Evolutionary conservation across 306 rosid species (phyloP), one percentile per base, ranked within the genome.

Genomic region (Prunus mira): DNA sequence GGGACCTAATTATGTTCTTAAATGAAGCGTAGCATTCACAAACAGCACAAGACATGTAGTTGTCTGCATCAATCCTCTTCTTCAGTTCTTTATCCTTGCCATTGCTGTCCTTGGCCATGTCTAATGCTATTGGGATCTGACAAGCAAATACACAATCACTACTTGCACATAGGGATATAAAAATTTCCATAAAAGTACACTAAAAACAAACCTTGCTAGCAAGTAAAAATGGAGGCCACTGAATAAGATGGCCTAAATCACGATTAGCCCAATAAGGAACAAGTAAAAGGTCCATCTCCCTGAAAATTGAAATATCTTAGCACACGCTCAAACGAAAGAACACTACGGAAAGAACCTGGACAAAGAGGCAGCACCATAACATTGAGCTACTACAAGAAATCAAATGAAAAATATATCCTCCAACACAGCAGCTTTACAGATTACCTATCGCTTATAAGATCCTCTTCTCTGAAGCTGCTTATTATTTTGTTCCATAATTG

Each of bases 101-200:
- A 78, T 92, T 91, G 91, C 98, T 95, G 85, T 92, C 98, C 87
- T 90, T 95, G 69, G 98, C 98, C 98, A 95, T 95, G 86, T 95
- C 98, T 78, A 95, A 78, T 54, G 97, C 98, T 67, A 95, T 95
- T 27, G 98, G 98, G 76, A 95, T 95, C 98, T 95, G 84, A 5
- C 38, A 25, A 64, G 80, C 65, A 73, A 38, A 73, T 49, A 64
- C 65, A 84, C 27, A 71, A 66, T 83, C 52, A 69, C 9, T 54
- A 64, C n/a, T 24, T 46, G 56, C 34, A 64, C 61, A 79, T 27
- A 55, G 71, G 73, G 65, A 78, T 63, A 20, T 54, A 25, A 79
- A 66, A 67, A 8, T 62, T 78, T 45, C 50, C 56, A 24, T 49
- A 71, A 30, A 7, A 14, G 32, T 30, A 73, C 12, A 65, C 32